Evolutionary conservation across 2,329 filamentous ascomycete genomes (phyloP).

Genomic region (Epichloe uncinata): DNA sequence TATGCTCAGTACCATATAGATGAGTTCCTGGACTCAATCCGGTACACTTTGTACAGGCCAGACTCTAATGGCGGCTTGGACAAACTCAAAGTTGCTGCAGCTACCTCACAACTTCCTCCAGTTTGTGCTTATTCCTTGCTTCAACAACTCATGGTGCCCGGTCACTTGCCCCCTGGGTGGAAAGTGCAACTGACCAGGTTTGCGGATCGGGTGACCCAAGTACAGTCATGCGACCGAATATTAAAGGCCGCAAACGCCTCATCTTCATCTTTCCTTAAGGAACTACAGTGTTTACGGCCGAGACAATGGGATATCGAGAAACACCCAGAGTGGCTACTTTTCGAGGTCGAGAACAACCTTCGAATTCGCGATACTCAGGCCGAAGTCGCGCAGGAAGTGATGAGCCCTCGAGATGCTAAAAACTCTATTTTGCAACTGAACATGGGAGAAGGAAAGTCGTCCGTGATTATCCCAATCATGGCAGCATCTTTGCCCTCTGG

Average conservation of each 20-base stretch:
- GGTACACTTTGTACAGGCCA: background rate
- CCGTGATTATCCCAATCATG: no score
- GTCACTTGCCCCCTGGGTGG: background rate
- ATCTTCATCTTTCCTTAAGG: background rate
- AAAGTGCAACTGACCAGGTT: constrained; percentile 11
- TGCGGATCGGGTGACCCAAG: background rate
- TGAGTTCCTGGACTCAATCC: background rate
- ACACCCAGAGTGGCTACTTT: constrained; percentile 43
- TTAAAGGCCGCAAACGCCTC: constrained; percentile 6
- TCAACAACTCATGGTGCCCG: background rate
- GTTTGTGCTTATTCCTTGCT: constrained; percentile 13
- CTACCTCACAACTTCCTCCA: background rate
- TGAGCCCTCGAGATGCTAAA: constrained; percentile 16
- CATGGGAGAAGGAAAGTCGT: constrained; percentile 51
- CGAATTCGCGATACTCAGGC: constrained; percentile 45
- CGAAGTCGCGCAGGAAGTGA: constrained; percentile 42
- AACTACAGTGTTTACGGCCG: background rate
- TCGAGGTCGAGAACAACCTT: constrained; percentile 50
- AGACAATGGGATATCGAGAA: background rate
- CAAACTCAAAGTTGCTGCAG: background rate
- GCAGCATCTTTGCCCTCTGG: no score
- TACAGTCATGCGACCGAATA: constrained; percentile 10
- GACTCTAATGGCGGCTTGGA: background rate
- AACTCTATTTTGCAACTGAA: constrained; percentile 50
- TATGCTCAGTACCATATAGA: background rate